A percentile compares a stretch with the other conserved stretches of the same genome.
phyloP scores from a whole-genome alignment of 768 basidiomycete genomes.

The Tubosaeta brunneosetosa region DNA sequence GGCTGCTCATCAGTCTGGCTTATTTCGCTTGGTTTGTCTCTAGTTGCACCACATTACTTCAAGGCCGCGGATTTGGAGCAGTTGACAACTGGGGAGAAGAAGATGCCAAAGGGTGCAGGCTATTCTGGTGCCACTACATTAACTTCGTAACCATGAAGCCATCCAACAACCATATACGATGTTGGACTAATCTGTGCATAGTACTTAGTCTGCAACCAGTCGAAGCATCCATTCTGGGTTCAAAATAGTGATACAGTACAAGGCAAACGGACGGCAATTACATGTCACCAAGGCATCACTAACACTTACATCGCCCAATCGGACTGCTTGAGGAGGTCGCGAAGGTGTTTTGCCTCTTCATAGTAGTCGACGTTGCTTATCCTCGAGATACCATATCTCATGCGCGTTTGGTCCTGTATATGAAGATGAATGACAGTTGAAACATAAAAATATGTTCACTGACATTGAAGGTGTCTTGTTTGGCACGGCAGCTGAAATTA shows the following conservation, averaged over 20 bases:
- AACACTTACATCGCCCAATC: slow-evolving; percentile 44
- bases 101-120: slow-evolving; percentile 82
- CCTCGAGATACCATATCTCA: slow-evolving; percentile 76
- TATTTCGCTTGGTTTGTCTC: neutral
- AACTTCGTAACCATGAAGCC: slow-evolving; percentile 1
- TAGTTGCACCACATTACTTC: slow-evolving; percentile 97
- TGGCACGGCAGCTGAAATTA: slow-evolving; percentile 84
- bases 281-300: neutral
- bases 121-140: slow-evolving; percentile 19
- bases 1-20: neutral
- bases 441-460: slow-evolving; percentile 23
- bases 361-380: slow-evolving; percentile 64
- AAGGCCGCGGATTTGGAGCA: slow-evolving; percentile 80
- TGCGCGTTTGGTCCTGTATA: slow-evolving; percentile 68
- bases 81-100: slow-evolving; percentile 76
- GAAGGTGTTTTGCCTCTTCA: slow-evolving; percentile 57
- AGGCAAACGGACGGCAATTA: neutral
- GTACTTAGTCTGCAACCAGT: neutral
- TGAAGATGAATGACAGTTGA: neutral
- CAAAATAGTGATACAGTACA: neutral
- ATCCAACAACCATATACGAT: too few relatives aligned
- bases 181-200: too few relatives aligned
- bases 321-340: slow-evolving; percentile 51
- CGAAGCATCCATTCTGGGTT: neutral
- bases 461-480: slow-evolving; percentile 83